Evolutionary conservation across 805 yeast species (phyloP).

Genomic region (Hanseniaspora hatyaiensis): DNA sequence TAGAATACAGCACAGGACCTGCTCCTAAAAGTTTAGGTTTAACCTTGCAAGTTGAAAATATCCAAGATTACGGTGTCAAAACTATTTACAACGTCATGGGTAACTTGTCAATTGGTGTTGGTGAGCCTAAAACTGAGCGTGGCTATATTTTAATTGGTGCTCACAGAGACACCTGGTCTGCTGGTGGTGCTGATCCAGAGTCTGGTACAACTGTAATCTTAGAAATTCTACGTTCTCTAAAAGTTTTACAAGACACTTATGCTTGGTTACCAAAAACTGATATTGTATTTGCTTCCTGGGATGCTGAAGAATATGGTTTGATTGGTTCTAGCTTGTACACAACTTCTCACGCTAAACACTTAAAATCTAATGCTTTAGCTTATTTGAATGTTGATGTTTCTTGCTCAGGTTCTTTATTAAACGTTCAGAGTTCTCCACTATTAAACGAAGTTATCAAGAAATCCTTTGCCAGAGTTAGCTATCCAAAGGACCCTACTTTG

Average conservation of each 20-base stretch:
- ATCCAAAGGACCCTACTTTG: constrained; percentile 32
- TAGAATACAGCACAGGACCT: constrained; percentile 47
- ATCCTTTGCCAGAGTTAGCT: constrained; percentile 35
- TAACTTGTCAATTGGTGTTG: constrained; percentile 34
- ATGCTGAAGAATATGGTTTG: constrained; percentile 68
- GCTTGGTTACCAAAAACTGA: constrained; percentile 63
- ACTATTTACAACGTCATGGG: constrained; percentile 58
- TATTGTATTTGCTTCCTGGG: constrained; percentile 66
- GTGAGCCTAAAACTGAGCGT: constrained; percentile 37
- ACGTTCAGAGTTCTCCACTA: constrained; percentile 46
- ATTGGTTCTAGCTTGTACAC: constrained; percentile 71
- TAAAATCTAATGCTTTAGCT: constrained; percentile 47
- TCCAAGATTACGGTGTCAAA: constrained; percentile 49
- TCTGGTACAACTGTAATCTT: constrained; percentile 56
- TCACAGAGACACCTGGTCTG: constrained; percentile 75
- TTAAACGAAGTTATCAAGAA: constrained; percentile 38
- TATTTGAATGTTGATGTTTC: constrained; percentile 63
- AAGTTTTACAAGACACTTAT: constrained; percentile 33
- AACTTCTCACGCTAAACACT: constrained; percentile 41
- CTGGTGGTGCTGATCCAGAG: constrained; percentile 73
- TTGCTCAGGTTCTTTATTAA: constrained; percentile 43
- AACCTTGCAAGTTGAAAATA: constrained; percentile 44
- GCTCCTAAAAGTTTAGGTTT: constrained; percentile 24
- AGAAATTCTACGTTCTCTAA: constrained; percentile 52
- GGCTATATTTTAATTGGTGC: constrained; percentile 53